phyloP scores from a whole-genome alignment of 495 filamentous ascomycete genomes.

The Bombardia bombarda region DNA sequence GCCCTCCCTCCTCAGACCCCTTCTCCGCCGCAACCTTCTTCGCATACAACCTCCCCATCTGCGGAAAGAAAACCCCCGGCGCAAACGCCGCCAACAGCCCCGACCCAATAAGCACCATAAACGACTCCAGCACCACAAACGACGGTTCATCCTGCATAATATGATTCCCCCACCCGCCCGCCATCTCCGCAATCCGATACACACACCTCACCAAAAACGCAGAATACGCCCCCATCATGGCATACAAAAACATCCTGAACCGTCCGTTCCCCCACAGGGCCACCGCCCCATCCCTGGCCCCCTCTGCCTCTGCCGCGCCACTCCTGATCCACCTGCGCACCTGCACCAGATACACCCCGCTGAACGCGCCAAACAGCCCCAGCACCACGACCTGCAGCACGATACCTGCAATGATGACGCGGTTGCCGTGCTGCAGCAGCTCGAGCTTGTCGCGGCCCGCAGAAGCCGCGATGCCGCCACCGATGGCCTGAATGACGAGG shows the following conservation, averaged over 20 bases:
- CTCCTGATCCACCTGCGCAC: constrained; percentile 25
- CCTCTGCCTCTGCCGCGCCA: constrained; percentile 2
- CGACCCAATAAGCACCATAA: constrained; percentile 32
- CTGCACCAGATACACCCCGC: constrained; percentile 39
- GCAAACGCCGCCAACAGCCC: constrained; percentile 26
- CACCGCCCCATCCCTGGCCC: constrained; percentile 16
- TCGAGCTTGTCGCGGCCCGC: constrained; percentile 29
- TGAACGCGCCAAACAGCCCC: constrained; percentile 43
- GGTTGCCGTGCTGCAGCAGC: constrained; percentile 42
- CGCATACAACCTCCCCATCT: constrained; percentile 20
- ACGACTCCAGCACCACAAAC: constrained; percentile 54
- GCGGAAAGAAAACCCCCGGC: constrained; percentile 33
- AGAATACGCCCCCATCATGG: constrained; percentile 47
- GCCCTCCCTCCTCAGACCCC: too few relatives aligned
- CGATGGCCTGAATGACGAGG: constrained; percentile 55
- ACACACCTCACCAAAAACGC: constrained; percentile 59
- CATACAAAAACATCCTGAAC: constrained; percentile 46
- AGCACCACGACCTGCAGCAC: constrained; percentile 60
- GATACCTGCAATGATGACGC: constrained; percentile 66
- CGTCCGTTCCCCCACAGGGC: constrained; percentile 25
- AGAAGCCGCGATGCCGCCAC: constrained; percentile 53
- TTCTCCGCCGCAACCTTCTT: too few relatives aligned
- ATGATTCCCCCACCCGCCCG: constrained; percentile 57
- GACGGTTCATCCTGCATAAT: constrained; percentile 60
- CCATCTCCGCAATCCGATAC: constrained; percentile 63